Evolutionary conservation across 2,329 filamentous ascomycete genomes (phyloP).

Genomic region (Bisporella sp.): DNA sequence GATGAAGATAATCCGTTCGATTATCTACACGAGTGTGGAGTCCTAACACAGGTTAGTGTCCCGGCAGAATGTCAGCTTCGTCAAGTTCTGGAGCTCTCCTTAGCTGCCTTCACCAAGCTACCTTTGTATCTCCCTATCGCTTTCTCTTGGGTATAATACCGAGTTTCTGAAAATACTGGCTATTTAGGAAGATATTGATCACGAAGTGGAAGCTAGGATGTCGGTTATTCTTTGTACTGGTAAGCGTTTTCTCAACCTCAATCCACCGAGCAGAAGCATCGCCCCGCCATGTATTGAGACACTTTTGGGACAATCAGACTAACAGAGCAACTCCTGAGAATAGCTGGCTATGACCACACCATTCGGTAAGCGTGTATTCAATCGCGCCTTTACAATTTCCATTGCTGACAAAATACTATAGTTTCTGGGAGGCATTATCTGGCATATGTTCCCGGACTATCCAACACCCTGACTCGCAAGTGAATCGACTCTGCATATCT

Average conservation of each 20-base stretch:
- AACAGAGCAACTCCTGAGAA: conserved; percentile 16
- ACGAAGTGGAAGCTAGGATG: conserved; percentile 35
- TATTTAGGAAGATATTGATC: not conserved
- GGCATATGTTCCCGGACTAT: conserved; percentile 98
- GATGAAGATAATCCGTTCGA: no score
- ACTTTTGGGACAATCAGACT: no score
- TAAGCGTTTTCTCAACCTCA: conserved; percentile 28
- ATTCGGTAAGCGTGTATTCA: conserved; percentile 47
- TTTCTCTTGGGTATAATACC: no score
- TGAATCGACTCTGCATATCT: conserved; percentile 96
- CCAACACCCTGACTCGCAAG: conserved; percentile 95
- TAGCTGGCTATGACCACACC: conserved; percentile 69
- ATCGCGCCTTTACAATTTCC: not conserved
- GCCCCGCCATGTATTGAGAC: no score
- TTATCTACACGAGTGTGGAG: no score
- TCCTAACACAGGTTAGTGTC: no score
- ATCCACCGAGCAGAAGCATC: no score
- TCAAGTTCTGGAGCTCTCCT: no score
- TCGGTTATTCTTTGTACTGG: conserved; percentile 63
- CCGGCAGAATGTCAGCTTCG: no score
- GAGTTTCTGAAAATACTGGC: no score
- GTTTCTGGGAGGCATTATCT: conserved; percentile 97
- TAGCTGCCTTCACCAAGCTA: no score
- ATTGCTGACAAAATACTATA: conserved; percentile 30
- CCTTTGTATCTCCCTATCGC: no score